phyloP scores from a whole-genome alignment of 2,329 filamentous ascomycete species.

The Metarhizium anisopliae region DNA sequence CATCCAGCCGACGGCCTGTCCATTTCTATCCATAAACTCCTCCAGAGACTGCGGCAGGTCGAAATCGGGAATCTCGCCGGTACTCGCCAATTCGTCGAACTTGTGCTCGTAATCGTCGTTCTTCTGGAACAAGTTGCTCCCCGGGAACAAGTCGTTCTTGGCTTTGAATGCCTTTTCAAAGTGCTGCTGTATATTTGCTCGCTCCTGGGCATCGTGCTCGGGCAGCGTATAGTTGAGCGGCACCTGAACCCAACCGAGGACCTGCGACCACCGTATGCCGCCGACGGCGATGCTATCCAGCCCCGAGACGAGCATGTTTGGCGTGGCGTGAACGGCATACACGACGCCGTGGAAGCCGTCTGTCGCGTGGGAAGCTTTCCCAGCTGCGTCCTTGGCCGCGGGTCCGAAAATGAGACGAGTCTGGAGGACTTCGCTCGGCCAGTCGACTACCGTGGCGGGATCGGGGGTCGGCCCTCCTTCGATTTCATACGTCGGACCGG shows the following conservation, averaged over 20 bases:
- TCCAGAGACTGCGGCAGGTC: not conserved
- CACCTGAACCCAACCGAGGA: not conserved
- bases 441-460: too few relatives aligned
- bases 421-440: not conserved
- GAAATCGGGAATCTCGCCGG: not conserved
- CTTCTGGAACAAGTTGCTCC: not conserved
- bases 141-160: not conserved
- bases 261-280: constrained; percentile 1
- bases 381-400: not conserved
- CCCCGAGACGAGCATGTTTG: not conserved
- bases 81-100: not conserved
- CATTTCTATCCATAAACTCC: constrained; percentile 1
- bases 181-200: not conserved
- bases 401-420: not conserved
- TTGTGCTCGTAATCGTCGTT: not conserved
- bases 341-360: not conserved
- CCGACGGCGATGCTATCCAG: not conserved
- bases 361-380: not conserved
- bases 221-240: not conserved
- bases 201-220: not conserved
- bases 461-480: too few relatives aligned
- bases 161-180: not conserved
- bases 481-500: too few relatives aligned
- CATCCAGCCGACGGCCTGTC: not conserved
- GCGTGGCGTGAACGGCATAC: constrained; percentile 1